Evolutionary conservation across 140 eudicot species (phyloP), one percentile per base, ranked within the genome.

Genomic region (Oenanthe javanica): DNA sequence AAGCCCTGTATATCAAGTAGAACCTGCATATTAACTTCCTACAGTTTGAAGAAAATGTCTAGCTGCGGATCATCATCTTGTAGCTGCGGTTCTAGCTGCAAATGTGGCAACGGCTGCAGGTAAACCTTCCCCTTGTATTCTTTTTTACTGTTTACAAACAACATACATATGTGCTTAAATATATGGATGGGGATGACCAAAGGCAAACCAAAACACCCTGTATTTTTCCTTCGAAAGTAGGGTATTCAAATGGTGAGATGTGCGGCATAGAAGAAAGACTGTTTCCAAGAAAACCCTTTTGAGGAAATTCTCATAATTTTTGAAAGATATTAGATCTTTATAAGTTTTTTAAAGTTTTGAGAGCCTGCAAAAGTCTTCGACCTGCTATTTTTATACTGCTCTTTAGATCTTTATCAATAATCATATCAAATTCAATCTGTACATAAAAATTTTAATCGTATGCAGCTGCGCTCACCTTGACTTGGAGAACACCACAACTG

Each of bases 401-500:
- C 69, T n/a, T 61, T 61, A 1, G 1, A 61, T n/a, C 36, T 61
- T 14, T 61, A 59, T 61, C 36, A 61, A n/a, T 59, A 9, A 6
- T 59, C 67, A 59, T 59, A 19, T 5, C 16, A 5, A 59, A 21
- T 59, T 57, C 23, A 21, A 21, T 21, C 21, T 6, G 25, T 7
- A n/a, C 69, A 61, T 61, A 16, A 55, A 1, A 6, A 0, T 7
- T 61, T 21, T 57, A 19, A n/a, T 59, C 13, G 9, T 67, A 10
- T 66, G 86, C 82, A 89, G 93, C 72, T 87, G 93, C 72, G 88
- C 91, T 87, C 86, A 87, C 78, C 91, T 91, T 12, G 87, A 89
- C 81, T 46, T 89, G 52, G 93, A 89, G 86, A 83, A 81, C 81
- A 77, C 81, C 83, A 49, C 86, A 75, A 66, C 87, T 47, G 83